phyloP scores from a whole-genome alignment of 2,329 filamentous ascomycete genomes.

The Rhynchosporium agropyri region DNA sequence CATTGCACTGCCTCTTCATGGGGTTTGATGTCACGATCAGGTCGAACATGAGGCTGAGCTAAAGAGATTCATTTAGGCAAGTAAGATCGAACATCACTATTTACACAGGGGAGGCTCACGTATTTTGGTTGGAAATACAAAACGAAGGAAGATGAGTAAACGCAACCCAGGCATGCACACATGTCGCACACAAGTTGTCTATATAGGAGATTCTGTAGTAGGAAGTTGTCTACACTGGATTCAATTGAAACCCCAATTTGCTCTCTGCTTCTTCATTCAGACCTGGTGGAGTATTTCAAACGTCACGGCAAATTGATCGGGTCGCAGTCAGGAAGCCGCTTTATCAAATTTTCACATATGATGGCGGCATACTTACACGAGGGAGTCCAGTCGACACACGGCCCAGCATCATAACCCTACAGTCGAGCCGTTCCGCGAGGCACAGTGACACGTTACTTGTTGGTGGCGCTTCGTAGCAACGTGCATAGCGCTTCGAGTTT shows the following conservation, averaged over 20 bases:
- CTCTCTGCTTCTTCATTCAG: not conserved
- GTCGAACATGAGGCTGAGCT: conserved; percentile 5
- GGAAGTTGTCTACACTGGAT: too few relatives aligned
- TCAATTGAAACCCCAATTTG: not conserved
- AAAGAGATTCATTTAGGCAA: not conserved
- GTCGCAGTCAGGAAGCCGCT: too few relatives aligned
- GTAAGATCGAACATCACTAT: not conserved
- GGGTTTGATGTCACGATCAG: not conserved
- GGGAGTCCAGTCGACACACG: not conserved
- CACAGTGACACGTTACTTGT: not conserved
- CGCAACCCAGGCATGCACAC: conserved; percentile 4
- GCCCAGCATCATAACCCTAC: conserved; percentile 5
- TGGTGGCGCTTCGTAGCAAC: conserved; percentile 2
- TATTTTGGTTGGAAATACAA: not conserved
- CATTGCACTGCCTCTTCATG: conserved; percentile 1
- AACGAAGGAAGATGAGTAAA: not conserved
- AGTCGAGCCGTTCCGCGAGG: conserved; percentile 13
- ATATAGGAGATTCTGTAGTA: too few relatives aligned
- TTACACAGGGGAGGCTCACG: not conserved
- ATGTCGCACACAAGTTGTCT: not conserved
- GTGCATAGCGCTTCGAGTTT: conserved; percentile 10
- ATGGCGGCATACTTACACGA: conserved; percentile 3
- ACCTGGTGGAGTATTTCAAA: not conserved
- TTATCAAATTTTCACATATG: conserved; percentile 1
- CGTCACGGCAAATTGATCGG: not conserved